Percentiles rank a stretch among this genome's conserved stretches.
Evolutionary conservation across 768 basidiomycete species (phyloP).

Genomic region (Nidularia pulvinata): DNA sequence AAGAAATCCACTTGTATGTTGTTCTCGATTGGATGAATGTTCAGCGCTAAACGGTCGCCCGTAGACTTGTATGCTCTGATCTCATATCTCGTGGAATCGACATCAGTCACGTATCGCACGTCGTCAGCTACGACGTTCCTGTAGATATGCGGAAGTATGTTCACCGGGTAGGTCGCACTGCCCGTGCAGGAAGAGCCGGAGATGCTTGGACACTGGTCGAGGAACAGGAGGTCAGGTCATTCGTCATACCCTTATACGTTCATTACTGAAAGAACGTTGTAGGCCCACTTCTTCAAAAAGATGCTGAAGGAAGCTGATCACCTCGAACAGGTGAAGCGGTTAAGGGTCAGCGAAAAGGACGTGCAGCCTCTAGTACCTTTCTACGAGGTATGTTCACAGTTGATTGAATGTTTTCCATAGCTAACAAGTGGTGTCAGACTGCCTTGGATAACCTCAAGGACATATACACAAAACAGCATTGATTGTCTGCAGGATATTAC

Average conservation of each 20-base stretch:
- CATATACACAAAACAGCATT: conserved; percentile 26
- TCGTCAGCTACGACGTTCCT: conserved; percentile 94
- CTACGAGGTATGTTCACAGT: conserved; percentile 61
- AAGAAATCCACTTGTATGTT: conserved; percentile 82
- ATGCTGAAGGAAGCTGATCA: conserved; percentile 79
- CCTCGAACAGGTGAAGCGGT: conserved; percentile 63
- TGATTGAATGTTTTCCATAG: background rate
- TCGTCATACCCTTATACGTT: background rate
- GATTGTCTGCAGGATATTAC: background rate
- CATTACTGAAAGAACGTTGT: conserved; percentile 2
- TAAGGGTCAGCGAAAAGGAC: conserved; percentile 64
- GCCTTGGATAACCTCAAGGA: conserved; percentile 38
- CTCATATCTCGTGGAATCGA: conserved; percentile 96
- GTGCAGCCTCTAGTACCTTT: conserved; percentile 48
- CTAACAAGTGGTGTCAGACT: conserved; percentile 16
- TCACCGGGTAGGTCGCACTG: conserved; percentile 95
- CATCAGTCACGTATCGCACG: conserved; percentile 88
- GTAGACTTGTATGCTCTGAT: conserved; percentile 94
- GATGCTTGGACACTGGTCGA: conserved; percentile 96
- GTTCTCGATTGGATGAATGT: background rate
- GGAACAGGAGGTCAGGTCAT: conserved; percentile 74
- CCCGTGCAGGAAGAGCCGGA: conserved; percentile 86
- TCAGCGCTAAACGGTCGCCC: background rate
- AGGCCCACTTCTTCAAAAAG: conserved; percentile 88
- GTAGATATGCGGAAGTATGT: conserved; percentile 99